Percentiles rank a stretch among this genome's conserved stretches.
phyloP scores from a whole-genome alignment of 2,329 filamentous ascomycete species.

The Raffaelea albimanens region DNA sequence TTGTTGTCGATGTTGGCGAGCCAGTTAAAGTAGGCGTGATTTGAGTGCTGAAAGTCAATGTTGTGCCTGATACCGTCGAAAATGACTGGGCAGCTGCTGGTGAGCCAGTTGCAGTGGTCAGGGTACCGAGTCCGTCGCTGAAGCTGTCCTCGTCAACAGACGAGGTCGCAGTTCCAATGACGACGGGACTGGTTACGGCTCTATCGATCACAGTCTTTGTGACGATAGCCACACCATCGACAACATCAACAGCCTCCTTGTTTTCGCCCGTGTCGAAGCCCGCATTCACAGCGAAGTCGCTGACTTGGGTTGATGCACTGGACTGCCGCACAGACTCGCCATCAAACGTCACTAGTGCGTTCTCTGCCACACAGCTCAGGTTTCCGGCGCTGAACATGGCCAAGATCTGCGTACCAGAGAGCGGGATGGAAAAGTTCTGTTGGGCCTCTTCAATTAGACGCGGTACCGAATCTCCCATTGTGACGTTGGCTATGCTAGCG shows the following conservation, averaged over 20 bases:
- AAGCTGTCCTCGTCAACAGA: not conserved
- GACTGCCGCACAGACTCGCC: conserved; percentile 35
- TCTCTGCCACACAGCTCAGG: conserved; percentile 75
- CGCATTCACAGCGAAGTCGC: conserved; percentile 8
- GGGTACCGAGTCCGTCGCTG: conserved; percentile 14
- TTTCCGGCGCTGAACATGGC: conserved; percentile 66
- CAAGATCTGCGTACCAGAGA: conserved; percentile 61
- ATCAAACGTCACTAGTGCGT: conserved; percentile 79
- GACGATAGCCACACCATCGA: conserved; percentile 9
- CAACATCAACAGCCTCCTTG: conserved; percentile 2
- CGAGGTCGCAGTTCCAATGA: not conserved
- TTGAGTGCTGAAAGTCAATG: conserved; percentile 16
- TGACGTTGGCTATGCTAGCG: conserved; percentile 53
- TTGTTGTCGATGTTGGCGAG: conserved; percentile 15
- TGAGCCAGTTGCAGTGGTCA: conserved; percentile 15
- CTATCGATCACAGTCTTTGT: conserved; percentile 9
- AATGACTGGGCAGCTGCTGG: conserved; percentile 4
- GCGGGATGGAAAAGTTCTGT: conserved; percentile 64
- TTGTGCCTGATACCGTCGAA: conserved; percentile 22
- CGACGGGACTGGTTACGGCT: not conserved
- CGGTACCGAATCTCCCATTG: conserved; percentile 70
- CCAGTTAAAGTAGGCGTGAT: conserved; percentile 13
- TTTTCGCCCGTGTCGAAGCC: not conserved
- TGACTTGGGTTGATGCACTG: conserved; percentile 18
- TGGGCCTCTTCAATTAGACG: conserved; percentile 58